phyloP scores from a whole-genome alignment of 441 rosid species.

The Brassica hybrid region DNA sequence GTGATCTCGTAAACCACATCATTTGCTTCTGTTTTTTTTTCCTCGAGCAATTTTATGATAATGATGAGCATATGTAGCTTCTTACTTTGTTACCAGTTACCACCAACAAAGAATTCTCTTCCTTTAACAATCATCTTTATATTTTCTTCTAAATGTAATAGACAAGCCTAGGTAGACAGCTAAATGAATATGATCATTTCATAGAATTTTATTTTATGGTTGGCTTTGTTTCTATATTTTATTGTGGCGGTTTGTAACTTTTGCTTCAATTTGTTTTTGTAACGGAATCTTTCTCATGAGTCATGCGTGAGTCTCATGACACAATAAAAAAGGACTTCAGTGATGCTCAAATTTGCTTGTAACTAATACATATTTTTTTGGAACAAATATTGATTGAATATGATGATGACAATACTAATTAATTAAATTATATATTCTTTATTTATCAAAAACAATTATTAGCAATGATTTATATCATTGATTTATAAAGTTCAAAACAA shows the following conservation, averaged over 20 bases:
- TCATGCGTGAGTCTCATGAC: slow-evolving; percentile 31
- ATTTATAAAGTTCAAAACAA: no score
- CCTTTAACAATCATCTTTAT: slow-evolving; percentile 9
- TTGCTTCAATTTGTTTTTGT: slow-evolving; percentile 35
- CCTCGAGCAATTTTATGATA: slow-evolving; percentile 34
- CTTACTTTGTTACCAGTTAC: slow-evolving; percentile 24
- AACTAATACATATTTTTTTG: background rate
- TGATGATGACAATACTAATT: slow-evolving; percentile 19
- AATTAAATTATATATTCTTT: slow-evolving; percentile 5
- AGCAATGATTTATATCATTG: slow-evolving; percentile 6
- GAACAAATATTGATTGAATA: background rate
- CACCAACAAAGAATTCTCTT: slow-evolving; percentile 9
- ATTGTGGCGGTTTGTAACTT: background rate
- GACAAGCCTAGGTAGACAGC: background rate
- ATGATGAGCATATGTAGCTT: slow-evolving; percentile 25
- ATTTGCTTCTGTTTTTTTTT: slow-evolving; percentile 28
- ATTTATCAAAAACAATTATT: background rate
- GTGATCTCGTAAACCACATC: slow-evolving; percentile 41
- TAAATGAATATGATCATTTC: slow-evolving; percentile 13
- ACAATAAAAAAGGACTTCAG: slow-evolving; percentile 23
- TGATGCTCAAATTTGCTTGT: slow-evolving; percentile 23
- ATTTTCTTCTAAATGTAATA: background rate
- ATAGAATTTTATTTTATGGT: slow-evolving; percentile 2
- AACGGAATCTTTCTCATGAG: slow-evolving; percentile 36
- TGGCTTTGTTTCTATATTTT: slow-evolving; percentile 6